Percentiles rank a stretch among this genome's conserved stretches.
Conservation (phyloP, 257 asterid genomes). For the Nicotiana paniculata region DNA sequence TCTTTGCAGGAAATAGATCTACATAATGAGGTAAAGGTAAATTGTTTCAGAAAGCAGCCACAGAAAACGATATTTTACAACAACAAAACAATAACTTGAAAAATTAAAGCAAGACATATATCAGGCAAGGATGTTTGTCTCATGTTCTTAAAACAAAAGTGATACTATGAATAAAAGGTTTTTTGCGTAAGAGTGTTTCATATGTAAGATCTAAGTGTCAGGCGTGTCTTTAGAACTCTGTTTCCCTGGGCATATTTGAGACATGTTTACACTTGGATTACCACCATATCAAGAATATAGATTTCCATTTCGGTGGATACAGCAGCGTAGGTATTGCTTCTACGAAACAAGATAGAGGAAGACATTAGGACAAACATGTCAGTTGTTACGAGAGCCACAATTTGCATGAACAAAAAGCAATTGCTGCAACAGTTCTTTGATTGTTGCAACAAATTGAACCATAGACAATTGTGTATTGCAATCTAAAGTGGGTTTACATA, state of each 20-base stretch:
- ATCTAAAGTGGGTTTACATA: background rate
- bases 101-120: background rate
- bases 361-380: background rate
- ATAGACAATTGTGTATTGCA: background rate
- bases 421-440: background rate
- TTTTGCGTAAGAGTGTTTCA: background rate
- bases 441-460: background rate
- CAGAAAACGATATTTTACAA: background rate
- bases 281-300: background rate
- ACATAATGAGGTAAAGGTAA: conserved; percentile 18
- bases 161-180: background rate
- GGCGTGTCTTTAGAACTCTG: background rate
- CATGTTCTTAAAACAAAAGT: background rate
- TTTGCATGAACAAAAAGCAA: background rate
- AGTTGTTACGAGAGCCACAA: background rate
- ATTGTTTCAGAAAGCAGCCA: background rate
- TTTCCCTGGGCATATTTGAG: background rate
- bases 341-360: background rate
- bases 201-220: background rate
- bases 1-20: conserved; percentile 48
- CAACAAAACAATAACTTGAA: background rate
- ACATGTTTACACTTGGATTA: background rate
- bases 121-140: background rate
- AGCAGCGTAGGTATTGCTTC: background rate
- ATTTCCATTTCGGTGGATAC: background rate